These are phyloP conservation scores for Aquilaria sinensis DNA, from an alignment of 345 rosid genomes.

Conservation along the genomic window DNA sequence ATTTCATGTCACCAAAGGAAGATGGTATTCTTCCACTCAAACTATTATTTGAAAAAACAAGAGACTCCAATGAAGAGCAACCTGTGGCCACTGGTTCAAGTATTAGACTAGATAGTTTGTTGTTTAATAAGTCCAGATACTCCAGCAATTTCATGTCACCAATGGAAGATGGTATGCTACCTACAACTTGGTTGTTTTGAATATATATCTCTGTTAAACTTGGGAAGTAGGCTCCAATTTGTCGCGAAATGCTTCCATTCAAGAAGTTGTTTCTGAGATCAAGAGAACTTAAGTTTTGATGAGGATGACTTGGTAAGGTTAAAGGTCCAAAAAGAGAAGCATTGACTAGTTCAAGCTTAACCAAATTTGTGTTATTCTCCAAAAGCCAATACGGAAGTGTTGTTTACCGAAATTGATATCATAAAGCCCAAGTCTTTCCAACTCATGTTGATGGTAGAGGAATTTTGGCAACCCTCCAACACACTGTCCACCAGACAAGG, in stretches of 20 bases:
- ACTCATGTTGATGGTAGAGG: constrained; percentile 6
- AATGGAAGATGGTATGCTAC: constrained; percentile 12
- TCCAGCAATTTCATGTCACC: background rate
- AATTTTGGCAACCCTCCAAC: constrained; percentile 12
- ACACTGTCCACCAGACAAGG: background rate
- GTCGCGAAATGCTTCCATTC: background rate
- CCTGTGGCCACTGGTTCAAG: constrained; percentile 1
- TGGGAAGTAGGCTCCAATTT: constrained; percentile 11
- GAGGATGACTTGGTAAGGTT: background rate
- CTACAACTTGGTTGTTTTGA: constrained; percentile 7
- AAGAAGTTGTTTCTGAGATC: constrained; percentile 13
- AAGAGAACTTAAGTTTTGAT: background rate
- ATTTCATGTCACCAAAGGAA: too few relatives aligned
- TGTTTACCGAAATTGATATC: background rate
- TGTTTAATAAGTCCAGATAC: constrained; percentile 19
- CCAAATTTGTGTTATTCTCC: constrained; percentile 15
- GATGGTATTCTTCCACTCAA: background rate
- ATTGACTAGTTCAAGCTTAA: fast-evolving
- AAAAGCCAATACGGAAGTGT: constrained; percentile 20
- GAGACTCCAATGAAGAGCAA: background rate
- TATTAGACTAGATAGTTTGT: constrained; percentile 10
- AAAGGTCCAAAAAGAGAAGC: constrained; percentile 4
- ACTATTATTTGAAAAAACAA: constrained; percentile 19
- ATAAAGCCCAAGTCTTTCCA: background rate
- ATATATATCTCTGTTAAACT: background rate